These are phyloP conservation scores for Magnolia sinica DNA, from an alignment of 164 flowering plant species.

Conservation along the genomic window DNA sequence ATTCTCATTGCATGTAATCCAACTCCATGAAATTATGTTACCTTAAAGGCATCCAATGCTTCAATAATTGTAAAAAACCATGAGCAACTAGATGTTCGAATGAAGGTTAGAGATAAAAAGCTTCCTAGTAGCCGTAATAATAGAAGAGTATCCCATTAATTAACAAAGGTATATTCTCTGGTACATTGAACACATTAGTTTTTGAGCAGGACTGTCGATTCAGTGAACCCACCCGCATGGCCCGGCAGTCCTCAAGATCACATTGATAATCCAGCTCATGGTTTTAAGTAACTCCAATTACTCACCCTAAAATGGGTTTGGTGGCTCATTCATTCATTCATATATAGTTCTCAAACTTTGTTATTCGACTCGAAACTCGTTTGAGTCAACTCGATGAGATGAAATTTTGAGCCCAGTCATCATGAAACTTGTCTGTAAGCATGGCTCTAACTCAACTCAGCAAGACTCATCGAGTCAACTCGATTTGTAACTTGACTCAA, in stretches of 20 bases:
- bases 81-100: not conserved
- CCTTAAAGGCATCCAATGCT: not conserved
- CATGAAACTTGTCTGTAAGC: too few species aligned
- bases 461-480: too few species aligned
- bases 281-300: not conserved
- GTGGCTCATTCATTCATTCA: not conserved
- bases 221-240: not conserved
- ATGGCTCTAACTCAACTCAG: too few species aligned
- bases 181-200: not conserved
- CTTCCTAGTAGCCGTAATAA: not conserved
- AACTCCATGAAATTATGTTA: not conserved
- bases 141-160: not conserved
- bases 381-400: too few species aligned
- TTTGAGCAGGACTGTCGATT: not conserved
- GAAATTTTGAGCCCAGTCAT: too few species aligned
- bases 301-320: not conserved
- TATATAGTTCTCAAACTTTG: not conserved
- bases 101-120: not conserved
- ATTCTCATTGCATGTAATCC: not conserved
- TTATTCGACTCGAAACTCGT: too few species aligned
- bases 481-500: too few species aligned
- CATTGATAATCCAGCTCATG: not conserved
- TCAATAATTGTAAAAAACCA: not conserved
- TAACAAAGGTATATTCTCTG: not conserved
- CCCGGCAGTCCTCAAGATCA: not conserved